Evolutionary conservation across 73 alveolate species (phyloP).

Genomic region (Paramecium biaurelia): DNA sequence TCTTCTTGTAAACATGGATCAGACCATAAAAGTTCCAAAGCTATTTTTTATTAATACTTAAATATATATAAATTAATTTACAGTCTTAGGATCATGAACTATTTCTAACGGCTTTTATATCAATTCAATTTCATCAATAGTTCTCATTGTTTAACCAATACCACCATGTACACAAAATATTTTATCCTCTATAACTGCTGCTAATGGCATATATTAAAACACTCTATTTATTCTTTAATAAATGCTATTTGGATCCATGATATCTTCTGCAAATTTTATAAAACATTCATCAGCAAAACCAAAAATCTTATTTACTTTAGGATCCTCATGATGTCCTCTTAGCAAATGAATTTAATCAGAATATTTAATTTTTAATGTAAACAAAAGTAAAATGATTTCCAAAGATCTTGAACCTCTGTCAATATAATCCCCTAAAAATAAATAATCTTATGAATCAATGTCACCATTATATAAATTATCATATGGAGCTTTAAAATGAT

Average conservation of each 20-base stretch:
- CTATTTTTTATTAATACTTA: conserved; percentile 69
- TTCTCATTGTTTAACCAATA: conserved; percentile 80
- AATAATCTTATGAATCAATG: conserved; percentile 66
- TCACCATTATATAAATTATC: conserved; percentile 60
- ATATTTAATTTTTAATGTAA: conserved; percentile 66
- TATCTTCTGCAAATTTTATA: conserved; percentile 74
- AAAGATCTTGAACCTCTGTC: conserved; percentile 85
- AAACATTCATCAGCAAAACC: conserved; percentile 87
- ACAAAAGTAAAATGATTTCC: conserved; percentile 72
- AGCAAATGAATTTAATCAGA: conserved; percentile 70
- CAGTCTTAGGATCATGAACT: conserved; percentile 79
- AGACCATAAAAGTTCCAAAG: conserved; percentile 85
- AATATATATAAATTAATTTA: background rate
- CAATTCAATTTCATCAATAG: conserved; percentile 79
- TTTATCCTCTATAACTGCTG: conserved; percentile 75
- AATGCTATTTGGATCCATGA: conserved; percentile 72
- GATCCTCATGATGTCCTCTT: conserved; percentile 87
- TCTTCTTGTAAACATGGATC: conserved; percentile 82
- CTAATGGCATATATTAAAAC: conserved; percentile 85
- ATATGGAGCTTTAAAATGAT: conserved; percentile 66
- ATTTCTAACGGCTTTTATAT: conserved; percentile 79
- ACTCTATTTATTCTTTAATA: conserved; percentile 80
- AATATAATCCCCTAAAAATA: conserved; percentile 85
- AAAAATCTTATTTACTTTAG: conserved; percentile 75
- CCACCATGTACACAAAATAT: conserved; percentile 89